Conservation (phyloP, 2,329 filamentous ascomycete species). For the Trichoderma koningiopsis region DNA sequence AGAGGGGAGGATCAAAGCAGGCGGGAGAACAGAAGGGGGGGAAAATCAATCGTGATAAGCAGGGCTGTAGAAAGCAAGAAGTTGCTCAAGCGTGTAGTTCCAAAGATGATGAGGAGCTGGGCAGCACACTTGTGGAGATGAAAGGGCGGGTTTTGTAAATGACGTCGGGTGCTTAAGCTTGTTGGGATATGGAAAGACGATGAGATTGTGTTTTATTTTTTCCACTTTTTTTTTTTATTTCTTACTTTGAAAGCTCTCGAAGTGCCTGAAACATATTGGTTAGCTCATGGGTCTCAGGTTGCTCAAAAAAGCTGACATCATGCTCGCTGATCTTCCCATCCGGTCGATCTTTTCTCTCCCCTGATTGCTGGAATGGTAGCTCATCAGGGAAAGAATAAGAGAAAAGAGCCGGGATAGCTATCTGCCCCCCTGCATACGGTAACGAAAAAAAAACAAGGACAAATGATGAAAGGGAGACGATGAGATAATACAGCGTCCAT, state of each 20-base stretch:
- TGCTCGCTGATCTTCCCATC: background rate
- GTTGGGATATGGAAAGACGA: background rate
- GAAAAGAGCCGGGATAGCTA: background rate
- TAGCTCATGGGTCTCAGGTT: background rate
- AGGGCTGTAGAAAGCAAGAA: background rate
- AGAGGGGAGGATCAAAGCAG: background rate
- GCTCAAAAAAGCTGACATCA: background rate
- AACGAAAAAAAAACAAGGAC: background rate
- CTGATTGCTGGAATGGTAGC: background rate
- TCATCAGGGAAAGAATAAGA: background rate
- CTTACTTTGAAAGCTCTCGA: constrained; percentile 17
- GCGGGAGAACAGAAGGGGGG: no score
- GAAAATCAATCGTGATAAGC: no score
- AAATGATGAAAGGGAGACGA: background rate
- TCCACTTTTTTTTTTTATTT: background rate
- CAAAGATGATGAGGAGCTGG: background rate
- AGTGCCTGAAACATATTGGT: constrained; percentile 2
- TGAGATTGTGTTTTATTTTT: background rate
- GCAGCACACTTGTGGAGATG: background rate
- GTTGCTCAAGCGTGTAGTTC: background rate
- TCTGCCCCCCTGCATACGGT: background rate
- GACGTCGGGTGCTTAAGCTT: background rate
- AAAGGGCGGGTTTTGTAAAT: background rate
- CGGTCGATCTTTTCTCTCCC: background rate
- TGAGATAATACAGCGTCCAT: background rate